These are phyloP conservation scores for Allodekkera sacchari DNA, from an alignment of 805 yeast species.

Conservation along the genomic window DNA sequence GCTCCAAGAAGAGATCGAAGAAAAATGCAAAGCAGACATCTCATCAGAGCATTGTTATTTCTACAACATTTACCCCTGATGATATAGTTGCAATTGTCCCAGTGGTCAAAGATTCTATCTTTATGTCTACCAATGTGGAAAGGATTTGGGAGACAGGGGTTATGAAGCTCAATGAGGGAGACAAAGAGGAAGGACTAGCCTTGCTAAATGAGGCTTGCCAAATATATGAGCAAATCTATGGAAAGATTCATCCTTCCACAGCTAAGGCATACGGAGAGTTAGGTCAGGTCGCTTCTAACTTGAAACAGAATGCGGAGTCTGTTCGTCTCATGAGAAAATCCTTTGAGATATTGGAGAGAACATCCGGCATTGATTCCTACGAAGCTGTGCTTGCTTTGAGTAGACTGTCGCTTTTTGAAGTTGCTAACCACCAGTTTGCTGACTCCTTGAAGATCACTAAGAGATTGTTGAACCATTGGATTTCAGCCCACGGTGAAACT, in stretches of 20 bases:
- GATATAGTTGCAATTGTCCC: slow-evolving; percentile 72
- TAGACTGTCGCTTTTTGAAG: slow-evolving; percentile 69
- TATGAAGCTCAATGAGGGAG: slow-evolving; percentile 26
- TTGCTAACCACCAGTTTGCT: slow-evolving; percentile 44
- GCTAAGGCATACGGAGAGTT: slow-evolving; percentile 60
- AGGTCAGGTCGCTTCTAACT: slow-evolving; percentile 58
- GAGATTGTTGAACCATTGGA: slow-evolving; percentile 54
- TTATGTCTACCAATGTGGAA: slow-evolving; percentile 58
- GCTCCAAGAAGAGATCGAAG: slow-evolving; percentile 26
- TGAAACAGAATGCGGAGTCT: slow-evolving; percentile 51
- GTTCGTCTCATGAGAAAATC: slow-evolving; percentile 60
- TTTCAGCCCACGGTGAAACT: slow-evolving; percentile 44
- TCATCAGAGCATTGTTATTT: slow-evolving; percentile 14
- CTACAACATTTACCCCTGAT: slow-evolving; percentile 42
- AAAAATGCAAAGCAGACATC: slow-evolving; percentile 16
- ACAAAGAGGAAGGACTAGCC: slow-evolving; percentile 48
- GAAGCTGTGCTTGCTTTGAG: slow-evolving; percentile 65
- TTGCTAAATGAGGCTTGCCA: slow-evolving; percentile 63
- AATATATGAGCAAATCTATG: slow-evolving; percentile 76
- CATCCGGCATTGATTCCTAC: slow-evolving; percentile 70
- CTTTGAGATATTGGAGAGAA: slow-evolving; percentile 67
- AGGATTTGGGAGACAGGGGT: slow-evolving; percentile 65
- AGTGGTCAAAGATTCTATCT: slow-evolving; percentile 61
- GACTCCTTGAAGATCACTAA: slow-evolving; percentile 56
- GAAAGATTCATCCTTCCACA: slow-evolving; percentile 70